Conservation (phyloP, 208 protist genomes). For the Acanthamoeba lugdunensis region DNA sequence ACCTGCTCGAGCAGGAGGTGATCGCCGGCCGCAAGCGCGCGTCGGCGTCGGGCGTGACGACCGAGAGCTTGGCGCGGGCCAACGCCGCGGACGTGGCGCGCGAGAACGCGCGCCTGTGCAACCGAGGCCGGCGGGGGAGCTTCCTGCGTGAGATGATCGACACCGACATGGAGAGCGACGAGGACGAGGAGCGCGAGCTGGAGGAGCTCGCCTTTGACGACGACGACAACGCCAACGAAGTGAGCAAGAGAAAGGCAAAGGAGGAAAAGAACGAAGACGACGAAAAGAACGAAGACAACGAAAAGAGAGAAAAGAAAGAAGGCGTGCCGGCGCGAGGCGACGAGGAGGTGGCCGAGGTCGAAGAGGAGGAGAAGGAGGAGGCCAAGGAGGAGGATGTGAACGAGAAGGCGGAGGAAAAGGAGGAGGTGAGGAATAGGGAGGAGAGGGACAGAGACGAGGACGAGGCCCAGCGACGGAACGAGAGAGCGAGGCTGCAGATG, state of each 20-base stretch:
- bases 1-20: slow-evolving; percentile 33
- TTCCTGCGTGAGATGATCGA: slow-evolving; percentile 60
- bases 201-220: background rate
- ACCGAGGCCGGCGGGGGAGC: slow-evolving; percentile 2
- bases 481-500: background rate
- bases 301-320: background rate
- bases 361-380: background rate
- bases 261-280: background rate
- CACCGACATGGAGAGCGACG: slow-evolving; percentile 30
- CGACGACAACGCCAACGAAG: background rate
- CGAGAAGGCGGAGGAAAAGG: background rate
- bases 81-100: background rate
- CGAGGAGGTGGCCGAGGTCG: background rate
- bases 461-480: background rate
- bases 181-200: background rate
- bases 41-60: background rate
- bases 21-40: background rate
- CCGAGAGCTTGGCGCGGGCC: background rate
- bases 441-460: background rate
- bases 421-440: background rate
- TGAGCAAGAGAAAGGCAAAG: background rate
- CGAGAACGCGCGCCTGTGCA: slow-evolving; percentile 5
- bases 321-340: background rate
- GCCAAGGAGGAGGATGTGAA: background rate
- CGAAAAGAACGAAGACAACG: background rate